phyloP scores from a whole-genome alignment of 2,329 filamentous ascomycete genomes.

The Pyrenochaeta sp. region DNA sequence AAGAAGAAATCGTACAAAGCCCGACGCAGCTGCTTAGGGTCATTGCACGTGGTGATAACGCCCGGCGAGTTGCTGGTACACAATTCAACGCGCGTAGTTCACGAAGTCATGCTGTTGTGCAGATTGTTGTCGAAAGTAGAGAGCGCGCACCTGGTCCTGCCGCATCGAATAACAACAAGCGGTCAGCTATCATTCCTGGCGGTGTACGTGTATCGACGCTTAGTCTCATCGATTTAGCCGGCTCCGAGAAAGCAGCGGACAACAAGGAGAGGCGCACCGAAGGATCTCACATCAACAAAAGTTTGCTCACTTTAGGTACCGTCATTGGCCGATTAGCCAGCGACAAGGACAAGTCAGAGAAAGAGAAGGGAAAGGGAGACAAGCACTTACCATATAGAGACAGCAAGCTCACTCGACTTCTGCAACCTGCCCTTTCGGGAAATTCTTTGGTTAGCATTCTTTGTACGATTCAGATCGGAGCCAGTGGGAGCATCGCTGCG shows the following conservation, averaged over 20 bases:
- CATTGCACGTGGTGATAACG: slow-evolving; percentile 92
- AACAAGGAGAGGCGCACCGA: slow-evolving; percentile 93
- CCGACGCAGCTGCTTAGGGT: slow-evolving; percentile 94
- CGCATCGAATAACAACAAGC: slow-evolving; percentile 52
- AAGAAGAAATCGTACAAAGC: slow-evolving; percentile 98
- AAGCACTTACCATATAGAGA: slow-evolving; percentile 97
- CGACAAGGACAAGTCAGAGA: slow-evolving; percentile 78
- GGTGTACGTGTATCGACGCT: slow-evolving; percentile 95
- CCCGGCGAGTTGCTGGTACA: slow-evolving; percentile 88
- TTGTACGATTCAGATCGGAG: slow-evolving; percentile 92
- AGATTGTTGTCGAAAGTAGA: slow-evolving; percentile 97
- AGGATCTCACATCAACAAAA: slow-evolving; percentile 99
- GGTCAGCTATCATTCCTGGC: slow-evolving; percentile 66
- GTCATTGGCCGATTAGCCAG: slow-evolving; percentile 94
- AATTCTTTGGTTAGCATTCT: slow-evolving; percentile 96
- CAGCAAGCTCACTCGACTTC: slow-evolving; percentile 91
- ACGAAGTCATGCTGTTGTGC: slow-evolving; percentile 96
- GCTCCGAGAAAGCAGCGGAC: slow-evolving; percentile 94
- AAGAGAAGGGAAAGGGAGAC: slow-evolving; percentile 84
- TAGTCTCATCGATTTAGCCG: slow-evolving; percentile 94
- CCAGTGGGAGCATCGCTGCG: slow-evolving; percentile 73
- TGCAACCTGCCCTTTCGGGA: slow-evolving; percentile 92
- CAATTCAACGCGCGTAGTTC: slow-evolving; percentile 98
- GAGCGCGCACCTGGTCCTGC: slow-evolving; percentile 73
- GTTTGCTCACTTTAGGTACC: slow-evolving; percentile 89